phyloP scores from a whole-genome alignment of 768 basidiomycete species.

The Boletus huronensis region DNA sequence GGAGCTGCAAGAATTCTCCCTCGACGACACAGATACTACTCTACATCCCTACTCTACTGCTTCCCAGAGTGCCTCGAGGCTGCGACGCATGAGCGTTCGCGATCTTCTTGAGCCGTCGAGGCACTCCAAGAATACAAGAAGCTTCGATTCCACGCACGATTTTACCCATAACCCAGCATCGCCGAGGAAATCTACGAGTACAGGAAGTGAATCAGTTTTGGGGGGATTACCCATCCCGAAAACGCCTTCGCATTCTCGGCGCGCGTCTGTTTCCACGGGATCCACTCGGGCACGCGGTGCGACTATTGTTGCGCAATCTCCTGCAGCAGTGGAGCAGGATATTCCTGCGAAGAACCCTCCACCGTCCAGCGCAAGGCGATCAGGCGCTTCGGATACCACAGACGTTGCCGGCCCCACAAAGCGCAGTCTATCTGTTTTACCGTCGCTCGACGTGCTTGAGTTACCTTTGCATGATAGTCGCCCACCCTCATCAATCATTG shows the following conservation, averaged over 20 bases:
- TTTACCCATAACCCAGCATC: neutral
- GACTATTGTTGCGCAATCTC: slow-evolving; percentile 7
- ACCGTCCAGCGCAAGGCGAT: neutral
- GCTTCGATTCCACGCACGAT: slow-evolving; percentile 8
- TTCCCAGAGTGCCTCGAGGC: slow-evolving; percentile 2
- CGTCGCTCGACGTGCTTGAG: slow-evolving; percentile 15
- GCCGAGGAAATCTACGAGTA: slow-evolving; percentile 7
- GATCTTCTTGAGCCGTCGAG: slow-evolving; percentile 25
- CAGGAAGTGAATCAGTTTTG: slow-evolving; percentile 2
- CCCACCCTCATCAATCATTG: slow-evolving; percentile 22
- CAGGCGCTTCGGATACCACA: neutral
- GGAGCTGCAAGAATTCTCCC: slow-evolving; percentile 18
- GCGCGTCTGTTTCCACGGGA: slow-evolving; percentile 15
- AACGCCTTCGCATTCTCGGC: slow-evolving; percentile 19
- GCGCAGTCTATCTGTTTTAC: slow-evolving; percentile 1
- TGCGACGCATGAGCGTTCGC: slow-evolving; percentile 17
- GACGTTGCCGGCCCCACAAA: neutral
- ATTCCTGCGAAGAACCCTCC: slow-evolving; percentile 2
- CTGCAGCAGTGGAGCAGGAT: slow-evolving; percentile 3
- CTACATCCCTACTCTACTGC: neutral
- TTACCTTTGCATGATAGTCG: slow-evolving; percentile 8
- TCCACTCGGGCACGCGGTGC: slow-evolving; percentile 17
- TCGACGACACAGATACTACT: slow-evolving; percentile 14
- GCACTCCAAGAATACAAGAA: slow-evolving; percentile 5
- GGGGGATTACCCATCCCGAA: slow-evolving; percentile 11